A percentile compares a stretch with the other conserved stretches of the same genome.
Conservation (phyloP, 305 asterid genomes). For the Ilex paraguariensis region DNA sequence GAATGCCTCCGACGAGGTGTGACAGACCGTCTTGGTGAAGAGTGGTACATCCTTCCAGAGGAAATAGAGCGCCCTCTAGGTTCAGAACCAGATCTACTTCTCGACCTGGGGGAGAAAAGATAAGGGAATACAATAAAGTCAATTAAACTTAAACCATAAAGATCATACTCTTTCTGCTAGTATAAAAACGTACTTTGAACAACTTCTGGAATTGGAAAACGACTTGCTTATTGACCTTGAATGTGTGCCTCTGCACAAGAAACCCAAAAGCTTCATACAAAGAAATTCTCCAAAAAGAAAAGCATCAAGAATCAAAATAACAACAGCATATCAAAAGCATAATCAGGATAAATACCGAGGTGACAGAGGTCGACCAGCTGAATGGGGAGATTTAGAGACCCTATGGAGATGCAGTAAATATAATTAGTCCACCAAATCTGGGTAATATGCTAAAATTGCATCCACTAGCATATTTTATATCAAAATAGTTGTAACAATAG, state of each 20-base stretch:
- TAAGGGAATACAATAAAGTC: constrained; percentile 1
- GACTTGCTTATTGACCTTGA: constrained; percentile 55
- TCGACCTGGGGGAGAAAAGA: constrained; percentile 32
- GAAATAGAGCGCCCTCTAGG: constrained; percentile 59
- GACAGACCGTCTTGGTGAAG: constrained; percentile 47
- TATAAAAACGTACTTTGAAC: constrained; percentile 33
- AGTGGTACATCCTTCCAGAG: constrained; percentile 38
- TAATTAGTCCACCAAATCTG: constrained; percentile 19
- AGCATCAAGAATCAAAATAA: constrained; percentile 5
- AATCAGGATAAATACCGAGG: constrained; percentile 36
- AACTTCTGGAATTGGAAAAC: constrained; percentile 35
- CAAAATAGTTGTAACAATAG: no score
- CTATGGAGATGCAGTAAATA: constrained; percentile 26
- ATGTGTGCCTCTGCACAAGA: constrained; percentile 33
- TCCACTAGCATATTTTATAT: no score
- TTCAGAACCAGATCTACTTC: constrained; percentile 48
- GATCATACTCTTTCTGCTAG: background rate
- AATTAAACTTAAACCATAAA: background rate
- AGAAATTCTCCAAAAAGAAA: background rate
- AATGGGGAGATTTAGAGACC: constrained; percentile 56
- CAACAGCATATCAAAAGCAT: constrained; percentile 3
- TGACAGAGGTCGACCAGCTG: constrained; percentile 47
- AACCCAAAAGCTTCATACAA: constrained; percentile 8
- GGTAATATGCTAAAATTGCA: constrained; percentile 4
- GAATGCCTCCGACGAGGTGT: constrained; percentile 53